Evolutionary conservation across 1,284 basidiomycete genomes (phyloP), one percentile per base, ranked within the genome.

Genomic region (Ustilago curta): DNA sequence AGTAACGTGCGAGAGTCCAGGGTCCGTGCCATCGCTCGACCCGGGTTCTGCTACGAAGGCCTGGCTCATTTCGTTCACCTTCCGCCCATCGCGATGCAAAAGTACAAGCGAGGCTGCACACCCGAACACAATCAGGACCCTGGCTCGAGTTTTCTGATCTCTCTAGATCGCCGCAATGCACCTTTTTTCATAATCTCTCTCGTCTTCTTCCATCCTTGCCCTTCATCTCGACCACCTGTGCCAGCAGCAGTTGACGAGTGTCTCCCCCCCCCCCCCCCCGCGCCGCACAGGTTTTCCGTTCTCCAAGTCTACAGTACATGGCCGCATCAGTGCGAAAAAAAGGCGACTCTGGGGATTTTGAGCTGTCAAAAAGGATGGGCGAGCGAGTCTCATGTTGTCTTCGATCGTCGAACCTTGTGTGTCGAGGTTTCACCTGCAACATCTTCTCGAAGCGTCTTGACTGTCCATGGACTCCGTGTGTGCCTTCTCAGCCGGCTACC

Each of bases 341-440:
- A 37, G 18, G n/a, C 27, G n/a, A n/a, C 37, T 37, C 23, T 8
- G 35, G 35, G 35, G 35, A 37, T 37, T 37, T 14, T 16, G 14
- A 37, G 35, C 32, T 19, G 31, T 42, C 35, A 49, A 14, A 49
- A 14, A 23, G 23, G 27, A 11, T 19, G 31, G 40, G 55, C 39
- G 42, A 43, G 29, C 49, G 42, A 53, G 43, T 43, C 16, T 59
- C 45, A 66, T 60, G 64, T 57, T 39, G 35, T 31, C 47, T 60
- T 29, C 58, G 64, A 67, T 67, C 64, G 32, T 60, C 53, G 48
- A 48, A 14, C 50, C 32, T 40, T 39, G 56, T 37, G 47, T 40
- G 45, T 12, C 31, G 29, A 18, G 58, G 58, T 59, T 56, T 55
- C 57, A 50, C 52, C 27, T 55, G 6, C 27, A 27, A 60, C 12